Evolutionary conservation across 2,329 filamentous ascomycete species (phyloP).

Genomic region (Hymenoscyphus albidus): DNA sequence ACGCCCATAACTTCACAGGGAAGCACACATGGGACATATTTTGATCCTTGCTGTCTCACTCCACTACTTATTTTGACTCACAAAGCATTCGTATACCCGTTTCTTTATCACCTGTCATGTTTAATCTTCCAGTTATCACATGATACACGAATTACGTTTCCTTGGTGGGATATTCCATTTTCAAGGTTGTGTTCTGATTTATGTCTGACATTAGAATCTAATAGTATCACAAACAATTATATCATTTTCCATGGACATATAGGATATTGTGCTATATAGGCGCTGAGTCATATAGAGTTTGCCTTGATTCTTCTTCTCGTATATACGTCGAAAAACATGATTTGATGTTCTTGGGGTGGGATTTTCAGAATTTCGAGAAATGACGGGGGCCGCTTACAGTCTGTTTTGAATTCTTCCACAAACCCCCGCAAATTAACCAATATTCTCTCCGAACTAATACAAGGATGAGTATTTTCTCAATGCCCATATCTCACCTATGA

Average conservation of each 20-base stretch:
- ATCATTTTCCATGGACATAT: background rate
- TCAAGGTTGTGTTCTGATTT: background rate
- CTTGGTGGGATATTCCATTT: background rate
- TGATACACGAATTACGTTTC: background rate
- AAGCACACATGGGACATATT: background rate
- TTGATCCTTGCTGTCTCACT: background rate
- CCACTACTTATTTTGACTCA: background rate
- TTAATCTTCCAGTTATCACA: background rate
- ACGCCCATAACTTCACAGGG: background rate
- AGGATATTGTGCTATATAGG: background rate
- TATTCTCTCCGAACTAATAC: background rate
- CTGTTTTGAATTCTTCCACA: background rate
- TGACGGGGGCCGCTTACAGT: too few species aligned
- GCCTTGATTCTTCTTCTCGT: background rate
- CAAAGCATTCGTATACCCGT: background rate
- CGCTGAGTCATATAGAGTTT: background rate
- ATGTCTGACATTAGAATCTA: background rate
- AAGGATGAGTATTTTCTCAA: background rate
- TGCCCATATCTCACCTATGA: background rate
- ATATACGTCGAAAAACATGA: background rate
- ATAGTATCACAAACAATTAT: background rate
- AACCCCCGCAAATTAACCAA: background rate
- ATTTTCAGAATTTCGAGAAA: background rate
- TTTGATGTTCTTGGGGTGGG: background rate
- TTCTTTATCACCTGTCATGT: background rate